Evolutionary conservation across 805 yeast genomes (phyloP), one percentile per base, ranked within the genome.

Genomic region (Yarrowia osloensis): DNA sequence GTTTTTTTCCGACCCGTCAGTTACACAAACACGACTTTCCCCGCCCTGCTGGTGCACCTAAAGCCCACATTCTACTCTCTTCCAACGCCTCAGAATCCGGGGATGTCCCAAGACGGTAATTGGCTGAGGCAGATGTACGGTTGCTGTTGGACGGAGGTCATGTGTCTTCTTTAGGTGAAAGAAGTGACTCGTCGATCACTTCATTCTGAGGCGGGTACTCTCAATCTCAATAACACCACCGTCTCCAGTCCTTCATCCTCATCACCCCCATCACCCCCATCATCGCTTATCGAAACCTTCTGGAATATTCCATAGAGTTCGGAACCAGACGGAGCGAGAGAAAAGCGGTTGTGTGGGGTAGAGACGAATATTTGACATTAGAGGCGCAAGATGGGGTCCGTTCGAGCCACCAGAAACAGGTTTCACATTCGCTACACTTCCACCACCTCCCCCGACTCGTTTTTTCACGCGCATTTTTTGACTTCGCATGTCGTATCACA

Each of bases 251-350:
- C n/a, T n/a, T n/a, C n/a, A n/a, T 3, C 6, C 31, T 28, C 31
- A 5, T 28, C 11, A 5, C 9, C 6, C 9, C 31, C 2, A 15
- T n/a, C 22, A 4, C 22, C 47, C 26, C 13, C 17, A 5, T 22
- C 50, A 8, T 17, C 17, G 40, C 57, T 50, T 50, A 50, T 50
- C 57, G 57, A 50, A 50, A 50, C 57, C 57, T 50, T 50, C 57
- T 50, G 40, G 62, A 54, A 54, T 54, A 8, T 54, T 54, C 46
- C 62, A 54, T 50, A 50, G 57, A 50, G 57, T 50, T 50, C 57
- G 57, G 29, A 17, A 11, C 15, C 12, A 9, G 19, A 8, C 28
- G 26, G n/a, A 29, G 39, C 9, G 22, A 29, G 4, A 8, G 37
- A 31, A 21, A 26, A 9, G 17, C n/a, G 37, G 55, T 19, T 9